Evolutionary conservation across 257 asterid species (phyloP).

Genomic region (Craterostigma plantagineum): DNA sequence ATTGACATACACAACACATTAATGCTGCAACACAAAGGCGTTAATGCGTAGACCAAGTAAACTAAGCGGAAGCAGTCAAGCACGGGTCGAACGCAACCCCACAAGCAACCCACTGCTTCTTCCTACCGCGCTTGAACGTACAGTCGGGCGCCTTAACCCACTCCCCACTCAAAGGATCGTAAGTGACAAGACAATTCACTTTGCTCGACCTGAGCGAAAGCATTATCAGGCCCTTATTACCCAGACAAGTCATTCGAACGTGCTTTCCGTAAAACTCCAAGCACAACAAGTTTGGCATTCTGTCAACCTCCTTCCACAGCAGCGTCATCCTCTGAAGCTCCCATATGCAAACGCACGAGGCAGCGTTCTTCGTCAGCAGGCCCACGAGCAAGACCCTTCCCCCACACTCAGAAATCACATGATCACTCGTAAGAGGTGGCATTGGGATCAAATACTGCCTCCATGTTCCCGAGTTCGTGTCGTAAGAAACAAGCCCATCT

Average conservation of each 20-base stretch:
- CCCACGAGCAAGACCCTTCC: conserved; percentile 91
- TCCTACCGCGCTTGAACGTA: conserved; percentile 54
- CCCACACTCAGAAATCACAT: conserved; percentile 53
- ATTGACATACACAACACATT: too few relatives aligned
- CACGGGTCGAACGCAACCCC: conserved; percentile 87
- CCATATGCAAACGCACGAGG: conserved; percentile 92
- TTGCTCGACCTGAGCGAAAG: conserved; percentile 70
- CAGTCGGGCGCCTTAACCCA: conserved; percentile 91
- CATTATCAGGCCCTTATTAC: conserved; percentile 86
- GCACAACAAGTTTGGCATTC: conserved; percentile 99
- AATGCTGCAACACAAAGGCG: too few relatives aligned
- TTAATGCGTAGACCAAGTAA: too few relatives aligned
- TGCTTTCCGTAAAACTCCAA: conserved; percentile 97
- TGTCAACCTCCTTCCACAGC: conserved; percentile 99
- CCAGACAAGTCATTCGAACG: conserved; percentile 89
- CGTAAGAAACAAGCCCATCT: conserved; percentile 65
- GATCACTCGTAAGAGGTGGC: conserved; percentile 49
- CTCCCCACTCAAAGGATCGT: conserved; percentile 47
- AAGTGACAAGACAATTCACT: conserved; percentile 66
- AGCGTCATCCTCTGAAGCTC: conserved; percentile 97
- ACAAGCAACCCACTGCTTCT: conserved; percentile 73
- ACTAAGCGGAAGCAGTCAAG: conserved; percentile 57
- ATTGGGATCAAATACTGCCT: conserved; percentile 50
- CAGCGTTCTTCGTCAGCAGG: conserved; percentile 78
- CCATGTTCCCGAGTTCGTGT: conserved; percentile 51